These are phyloP conservation scores for Kluyveromyces sp. DNA, from an alignment of 1,139 yeast species.

Conservation along the genomic window DNA sequence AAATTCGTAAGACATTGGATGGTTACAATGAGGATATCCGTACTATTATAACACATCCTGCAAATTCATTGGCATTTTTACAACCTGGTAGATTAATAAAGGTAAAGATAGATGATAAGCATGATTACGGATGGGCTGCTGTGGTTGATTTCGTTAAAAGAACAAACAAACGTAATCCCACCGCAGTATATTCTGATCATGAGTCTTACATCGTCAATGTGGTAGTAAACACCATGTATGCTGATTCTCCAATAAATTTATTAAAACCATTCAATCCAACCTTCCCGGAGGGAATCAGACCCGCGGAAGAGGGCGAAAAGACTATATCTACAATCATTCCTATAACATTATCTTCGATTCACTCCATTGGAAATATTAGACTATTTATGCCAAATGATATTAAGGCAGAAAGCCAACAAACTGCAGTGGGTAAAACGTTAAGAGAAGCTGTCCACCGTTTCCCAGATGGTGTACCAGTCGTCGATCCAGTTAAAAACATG, in stretches of 20 bases:
- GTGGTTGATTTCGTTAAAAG: constrained; percentile 73
- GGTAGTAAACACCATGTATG: constrained; percentile 69
- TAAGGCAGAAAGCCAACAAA: constrained; percentile 61
- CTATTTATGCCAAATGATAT: constrained; percentile 76
- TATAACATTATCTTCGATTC: constrained; percentile 69
- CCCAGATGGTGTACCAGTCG: constrained; percentile 80
- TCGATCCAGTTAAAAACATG: constrained; percentile 91
- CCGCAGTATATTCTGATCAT: constrained; percentile 58
- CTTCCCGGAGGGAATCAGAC: constrained; percentile 83
- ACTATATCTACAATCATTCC: constrained; percentile 76
- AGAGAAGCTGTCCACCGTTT: constrained; percentile 73
- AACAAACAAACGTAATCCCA: constrained; percentile 47
- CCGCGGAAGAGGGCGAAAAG: constrained; percentile 65
- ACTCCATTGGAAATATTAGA: constrained; percentile 69
- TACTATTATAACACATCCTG: constrained; percentile 87
- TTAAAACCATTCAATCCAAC: constrained; percentile 63
- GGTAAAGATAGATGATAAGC: constrained; percentile 40
- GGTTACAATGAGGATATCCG: constrained; percentile 70
- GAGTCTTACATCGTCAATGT: constrained; percentile 85
- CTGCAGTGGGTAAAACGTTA: constrained; percentile 68
- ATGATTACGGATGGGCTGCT: constrained; percentile 92
- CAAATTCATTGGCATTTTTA: constrained; percentile 70
- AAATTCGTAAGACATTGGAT: constrained; percentile 62
- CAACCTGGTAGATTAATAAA: constrained; percentile 84
- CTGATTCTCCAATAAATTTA: constrained; percentile 65